These are phyloP conservation scores for Magnolia sinica DNA, from an alignment of 164 flowering plant species.

Conservation along the genomic window DNA sequence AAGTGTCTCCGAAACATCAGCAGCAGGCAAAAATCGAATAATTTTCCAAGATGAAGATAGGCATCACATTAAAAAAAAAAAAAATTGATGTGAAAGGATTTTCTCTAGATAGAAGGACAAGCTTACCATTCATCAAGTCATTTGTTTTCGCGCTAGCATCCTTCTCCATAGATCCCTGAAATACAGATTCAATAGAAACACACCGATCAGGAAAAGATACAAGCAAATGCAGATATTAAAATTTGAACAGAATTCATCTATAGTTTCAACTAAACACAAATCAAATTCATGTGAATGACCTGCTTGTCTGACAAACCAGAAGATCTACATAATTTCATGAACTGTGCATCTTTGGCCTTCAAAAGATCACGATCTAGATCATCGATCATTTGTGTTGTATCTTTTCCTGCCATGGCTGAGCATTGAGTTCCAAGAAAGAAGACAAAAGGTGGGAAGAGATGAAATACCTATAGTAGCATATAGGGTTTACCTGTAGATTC, in stretches of 20 bases:
- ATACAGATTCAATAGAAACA: constrained; percentile 1
- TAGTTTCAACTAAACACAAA: neutral
- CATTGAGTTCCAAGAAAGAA: neutral
- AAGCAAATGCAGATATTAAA: neutral
- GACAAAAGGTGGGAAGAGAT: neutral
- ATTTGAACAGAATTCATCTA: neutral
- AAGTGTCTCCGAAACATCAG: neutral
- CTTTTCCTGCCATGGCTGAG: neutral
- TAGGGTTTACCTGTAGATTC: constrained; percentile 16
- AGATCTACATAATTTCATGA: constrained; percentile 16
- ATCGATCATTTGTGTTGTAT: neutral
- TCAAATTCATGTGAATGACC: constrained; percentile 24
- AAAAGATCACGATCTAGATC: neutral
- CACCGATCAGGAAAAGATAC: neutral
- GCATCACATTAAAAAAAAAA: neutral
- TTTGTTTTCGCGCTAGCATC: constrained; percentile 9
- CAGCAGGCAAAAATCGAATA: neutral
- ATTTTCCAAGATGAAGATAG: neutral
- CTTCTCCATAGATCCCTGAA: constrained; percentile 26
- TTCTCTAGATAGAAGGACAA: neutral
- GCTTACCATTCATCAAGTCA: constrained; percentile 9
- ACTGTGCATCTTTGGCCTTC: constrained; percentile 22
- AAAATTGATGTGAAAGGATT: neutral
- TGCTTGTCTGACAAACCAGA: constrained; percentile 28
- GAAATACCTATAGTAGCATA: neutral